Percentiles rank a stretch among this genome's conserved stretches.
These are phyloP conservation scores for Salix udensis DNA, from an alignment of 345 rosid species.

Conservation along the genomic window DNA sequence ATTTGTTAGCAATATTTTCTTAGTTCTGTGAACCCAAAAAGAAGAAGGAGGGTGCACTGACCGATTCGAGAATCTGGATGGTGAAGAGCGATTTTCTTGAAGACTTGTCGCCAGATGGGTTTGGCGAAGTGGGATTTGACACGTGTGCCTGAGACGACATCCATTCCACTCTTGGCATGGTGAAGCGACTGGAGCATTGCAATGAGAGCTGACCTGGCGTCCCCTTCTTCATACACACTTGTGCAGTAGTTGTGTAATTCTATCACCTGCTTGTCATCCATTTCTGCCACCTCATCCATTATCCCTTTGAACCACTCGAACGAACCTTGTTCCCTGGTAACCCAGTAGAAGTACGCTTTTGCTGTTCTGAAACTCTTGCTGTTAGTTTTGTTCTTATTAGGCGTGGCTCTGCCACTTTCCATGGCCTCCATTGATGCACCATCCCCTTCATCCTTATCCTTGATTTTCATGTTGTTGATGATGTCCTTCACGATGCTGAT, in stretches of 20 bases:
- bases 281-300: constrained; percentile 82
- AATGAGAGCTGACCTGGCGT: constrained; percentile 80
- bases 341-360: constrained; percentile 93
- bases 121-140: constrained; percentile 85
- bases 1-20: background rate
- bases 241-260: constrained; percentile 89
- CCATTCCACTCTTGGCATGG: constrained; percentile 84
- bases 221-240: constrained; percentile 92
- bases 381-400: background rate
- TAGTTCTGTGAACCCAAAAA: background rate
- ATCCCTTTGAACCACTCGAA: constrained; percentile 95
- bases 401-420: background rate
- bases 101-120: constrained; percentile 90
- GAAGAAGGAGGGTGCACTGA: constrained; percentile 21
- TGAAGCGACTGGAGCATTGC: constrained; percentile 82
- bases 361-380: constrained; percentile 48
- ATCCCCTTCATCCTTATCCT: constrained; percentile 24
- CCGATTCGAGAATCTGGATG: constrained; percentile 61
- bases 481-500: constrained; percentile 88
- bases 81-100: constrained; percentile 61
- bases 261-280: constrained; percentile 62
- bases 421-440: background rate
- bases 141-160: constrained; percentile 78
- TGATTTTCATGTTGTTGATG: constrained; percentile 70
- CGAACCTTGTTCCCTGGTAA: constrained; percentile 87